Conservation (phyloP, 495 filamentous ascomycete species). For the Massariosphaeria phaeospora region DNA sequence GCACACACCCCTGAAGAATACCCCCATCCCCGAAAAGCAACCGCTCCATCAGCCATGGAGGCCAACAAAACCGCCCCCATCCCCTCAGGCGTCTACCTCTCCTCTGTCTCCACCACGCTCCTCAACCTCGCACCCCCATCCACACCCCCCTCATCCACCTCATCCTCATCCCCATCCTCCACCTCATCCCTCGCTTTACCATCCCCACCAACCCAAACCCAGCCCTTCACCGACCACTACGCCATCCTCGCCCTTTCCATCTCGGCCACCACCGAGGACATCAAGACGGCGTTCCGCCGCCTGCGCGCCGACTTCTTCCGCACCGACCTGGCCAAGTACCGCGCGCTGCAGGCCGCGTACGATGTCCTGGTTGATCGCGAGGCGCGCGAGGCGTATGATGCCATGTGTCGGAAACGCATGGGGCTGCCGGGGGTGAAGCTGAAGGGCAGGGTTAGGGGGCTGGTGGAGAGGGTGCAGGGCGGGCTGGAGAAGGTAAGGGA, state of each 20-base stretch:
- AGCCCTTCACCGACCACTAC: conserved; percentile 17
- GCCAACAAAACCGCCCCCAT: neutral
- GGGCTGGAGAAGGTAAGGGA: neutral
- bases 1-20: neutral
- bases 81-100: conserved; percentile 14
- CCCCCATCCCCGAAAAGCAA: neutral
- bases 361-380: conserved; percentile 15
- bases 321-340: conserved; percentile 5
- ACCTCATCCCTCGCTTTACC: neutral
- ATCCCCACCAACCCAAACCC: neutral
- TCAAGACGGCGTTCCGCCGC: conserved; percentile 9
- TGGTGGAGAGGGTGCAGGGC: no score
- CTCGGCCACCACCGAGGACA: conserved; percentile 14
- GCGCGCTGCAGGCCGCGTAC: conserved; percentile 20
- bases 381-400: conserved; percentile 9
- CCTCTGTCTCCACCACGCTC: neutral
- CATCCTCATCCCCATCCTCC: neutral
- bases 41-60: neutral
- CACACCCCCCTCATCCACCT: neutral
- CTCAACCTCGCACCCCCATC: neutral
- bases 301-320: conserved; percentile 14
- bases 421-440: neutral
- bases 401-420: neutral
- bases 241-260: conserved; percentile 1
- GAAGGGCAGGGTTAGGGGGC: neutral